A percentile compares a stretch with the other conserved stretches of the same genome.
phyloP scores from a whole-genome alignment of 139 green algal species.

The Volvox reticuliferus region DNA sequence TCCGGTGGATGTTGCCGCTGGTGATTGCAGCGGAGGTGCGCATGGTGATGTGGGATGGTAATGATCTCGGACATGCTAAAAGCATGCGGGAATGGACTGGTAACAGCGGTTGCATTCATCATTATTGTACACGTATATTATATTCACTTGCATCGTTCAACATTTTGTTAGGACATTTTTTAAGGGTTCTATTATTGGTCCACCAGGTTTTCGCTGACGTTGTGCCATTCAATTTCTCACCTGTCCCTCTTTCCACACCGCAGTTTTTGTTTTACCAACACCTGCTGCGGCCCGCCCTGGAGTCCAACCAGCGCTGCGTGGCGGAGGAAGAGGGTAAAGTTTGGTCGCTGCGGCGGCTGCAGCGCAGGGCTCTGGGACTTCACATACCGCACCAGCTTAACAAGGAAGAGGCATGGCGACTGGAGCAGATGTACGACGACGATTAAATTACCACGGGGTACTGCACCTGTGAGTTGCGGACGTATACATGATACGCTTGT shows the following conservation, averaged over 20 bases:
- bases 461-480: not conserved
- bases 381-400: conserved; percentile 52
- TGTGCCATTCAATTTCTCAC: not conserved
- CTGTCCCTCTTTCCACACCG: not conserved
- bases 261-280: conserved; percentile 54
- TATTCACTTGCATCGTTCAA: too few relatives aligned
- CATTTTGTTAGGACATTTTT: too few relatives aligned
- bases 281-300: conserved; percentile 48
- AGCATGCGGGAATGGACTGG: too few relatives aligned
- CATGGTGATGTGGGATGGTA: too few relatives aligned
- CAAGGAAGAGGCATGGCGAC: conserved; percentile 56
- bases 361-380: conserved; percentile 60
- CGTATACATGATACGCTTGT: too few relatives aligned
- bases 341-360: conserved; percentile 49
- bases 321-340: conserved; percentile 42
- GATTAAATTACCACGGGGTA: conserved; percentile 28
- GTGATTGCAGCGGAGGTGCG: conserved; percentile 58
- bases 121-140: too few relatives aligned
- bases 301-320: conserved; percentile 25
- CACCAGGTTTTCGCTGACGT: too few relatives aligned
- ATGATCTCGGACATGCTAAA: too few relatives aligned
- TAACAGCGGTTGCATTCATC: too few relatives aligned
- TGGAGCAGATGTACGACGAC: conserved; percentile 75
- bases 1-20: conserved; percentile 61
- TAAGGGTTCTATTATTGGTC: too few relatives aligned